These are phyloP conservation scores for Trametes coccinea DNA, from an alignment of 768 basidiomycete species.

Conservation along the genomic window DNA sequence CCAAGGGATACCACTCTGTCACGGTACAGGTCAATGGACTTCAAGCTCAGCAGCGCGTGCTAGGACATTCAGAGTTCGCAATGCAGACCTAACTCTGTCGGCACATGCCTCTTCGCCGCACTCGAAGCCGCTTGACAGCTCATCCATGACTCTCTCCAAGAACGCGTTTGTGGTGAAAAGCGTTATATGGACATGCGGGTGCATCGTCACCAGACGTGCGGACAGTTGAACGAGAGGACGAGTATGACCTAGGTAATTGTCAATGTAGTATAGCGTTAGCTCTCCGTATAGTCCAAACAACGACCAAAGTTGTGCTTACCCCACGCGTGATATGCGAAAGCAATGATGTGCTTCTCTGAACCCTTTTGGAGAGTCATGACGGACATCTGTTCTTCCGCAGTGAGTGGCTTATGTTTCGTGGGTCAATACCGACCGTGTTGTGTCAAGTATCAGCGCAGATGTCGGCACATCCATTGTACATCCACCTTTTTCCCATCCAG, in stretches of 20 bases:
- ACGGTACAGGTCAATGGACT: neutral
- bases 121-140: constrained; percentile 12
- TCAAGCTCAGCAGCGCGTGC: neutral
- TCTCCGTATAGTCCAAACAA: no score
- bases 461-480: no score
- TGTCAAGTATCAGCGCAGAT: no score
- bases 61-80: neutral
- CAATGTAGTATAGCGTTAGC: no score
- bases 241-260: constrained; percentile 12
- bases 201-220: constrained; percentile 16
- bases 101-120: neutral
- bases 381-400: no score
- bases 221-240: constrained; percentile 15
- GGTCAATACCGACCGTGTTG: no score
- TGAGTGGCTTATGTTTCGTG: no score
- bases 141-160: constrained; percentile 8
- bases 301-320: neutral
- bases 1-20: neutral
- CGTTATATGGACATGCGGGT: constrained; percentile 7
- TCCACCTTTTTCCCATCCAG: no score
- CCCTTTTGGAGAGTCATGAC: no score
- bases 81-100: constrained; percentile 3
- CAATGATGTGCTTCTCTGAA: neutral
- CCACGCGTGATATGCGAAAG: neutral
- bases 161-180: constrained; percentile 7